Conservation (phyloP, 1,284 basidiomycete species). For the Cryptococcus sp. region DNA sequence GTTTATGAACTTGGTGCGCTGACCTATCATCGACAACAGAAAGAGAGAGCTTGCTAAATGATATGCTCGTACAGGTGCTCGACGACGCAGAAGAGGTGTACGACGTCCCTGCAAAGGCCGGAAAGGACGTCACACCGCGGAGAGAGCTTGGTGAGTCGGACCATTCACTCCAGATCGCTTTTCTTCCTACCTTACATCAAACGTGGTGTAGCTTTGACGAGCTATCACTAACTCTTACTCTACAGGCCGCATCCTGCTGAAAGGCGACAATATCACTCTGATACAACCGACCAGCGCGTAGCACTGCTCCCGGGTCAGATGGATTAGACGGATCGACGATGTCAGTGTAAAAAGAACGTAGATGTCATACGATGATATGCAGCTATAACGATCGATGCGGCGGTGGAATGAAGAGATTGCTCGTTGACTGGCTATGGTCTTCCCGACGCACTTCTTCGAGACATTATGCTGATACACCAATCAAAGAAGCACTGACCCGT, state of each 20-base stretch:
- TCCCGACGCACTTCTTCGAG: no score
- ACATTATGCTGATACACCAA: no score
- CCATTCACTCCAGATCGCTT: conserved; percentile 3
- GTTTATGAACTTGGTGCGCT: conserved; percentile 88
- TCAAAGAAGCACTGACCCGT: no score
- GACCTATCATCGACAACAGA: not conserved
- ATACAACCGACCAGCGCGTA: conserved; percentile 63
- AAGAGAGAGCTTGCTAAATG: not conserved
- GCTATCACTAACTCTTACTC: no score
- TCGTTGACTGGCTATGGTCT: no score
- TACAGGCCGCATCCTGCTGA: conserved; percentile 84
- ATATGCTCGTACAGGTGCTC: conserved; percentile 56
- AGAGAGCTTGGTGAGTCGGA: conserved; percentile 42
- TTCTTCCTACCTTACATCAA: not conserved
- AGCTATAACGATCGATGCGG: no score
- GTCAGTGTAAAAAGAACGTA: no score
- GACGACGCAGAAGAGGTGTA: conserved; percentile 94
- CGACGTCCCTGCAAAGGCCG: conserved; percentile 80
- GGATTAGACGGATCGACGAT: no score
- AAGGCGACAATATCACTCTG: conserved; percentile 94
- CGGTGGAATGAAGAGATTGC: no score
- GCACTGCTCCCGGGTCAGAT: no score
- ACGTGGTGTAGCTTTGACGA: not conserved
- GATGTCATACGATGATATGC: no score
- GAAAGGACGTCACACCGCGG: conserved; percentile 67